Evolutionary conservation across 768 basidiomycete genomes (phyloP).

Genomic region (Pholiota molesta): DNA sequence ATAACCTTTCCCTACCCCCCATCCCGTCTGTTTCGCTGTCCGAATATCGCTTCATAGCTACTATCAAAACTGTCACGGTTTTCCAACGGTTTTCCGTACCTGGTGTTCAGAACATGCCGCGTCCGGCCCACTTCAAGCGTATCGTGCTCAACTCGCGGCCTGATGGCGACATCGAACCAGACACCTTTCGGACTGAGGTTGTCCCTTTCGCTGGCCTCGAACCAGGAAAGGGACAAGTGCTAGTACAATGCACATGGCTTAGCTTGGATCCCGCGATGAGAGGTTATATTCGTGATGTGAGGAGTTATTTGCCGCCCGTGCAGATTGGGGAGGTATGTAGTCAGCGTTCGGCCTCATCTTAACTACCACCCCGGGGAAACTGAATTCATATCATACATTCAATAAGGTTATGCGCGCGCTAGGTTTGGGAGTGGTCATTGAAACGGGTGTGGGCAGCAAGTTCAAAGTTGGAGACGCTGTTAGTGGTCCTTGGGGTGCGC

Average conservation of each 20-base stretch:
- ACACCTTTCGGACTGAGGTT: conserved; percentile 71
- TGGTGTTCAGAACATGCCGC: conserved; percentile 15
- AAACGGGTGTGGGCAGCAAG: conserved; percentile 53
- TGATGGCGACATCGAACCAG: conserved; percentile 61
- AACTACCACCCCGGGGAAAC: neutral
- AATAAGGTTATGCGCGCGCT: conserved; percentile 69
- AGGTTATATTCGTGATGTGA: conserved; percentile 71
- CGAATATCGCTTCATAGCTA: neutral
- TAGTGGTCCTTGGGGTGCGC: conserved; percentile 59
- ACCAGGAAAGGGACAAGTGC: conserved; percentile 53
- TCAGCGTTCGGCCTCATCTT: neutral
- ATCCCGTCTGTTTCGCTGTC: neutral
- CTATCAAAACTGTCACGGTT: neutral
- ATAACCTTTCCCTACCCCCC: neutral
- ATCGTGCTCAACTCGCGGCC: conserved; percentile 83
- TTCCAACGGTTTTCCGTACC: neutral
- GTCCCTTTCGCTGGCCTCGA: conserved; percentile 53
- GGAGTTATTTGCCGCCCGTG: conserved; percentile 75
- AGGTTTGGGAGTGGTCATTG: conserved; percentile 69
- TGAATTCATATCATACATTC: neutral
- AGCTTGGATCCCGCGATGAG: conserved; percentile 91
- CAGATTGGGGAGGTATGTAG: conserved; percentile 61
- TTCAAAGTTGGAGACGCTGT: conserved; percentile 75
- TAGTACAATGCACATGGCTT: conserved; percentile 81
- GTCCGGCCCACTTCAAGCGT: conserved; percentile 50